phyloP scores from a whole-genome alignment of 2,329 filamentous ascomycete genomes.

The Massarina eburnea region DNA sequence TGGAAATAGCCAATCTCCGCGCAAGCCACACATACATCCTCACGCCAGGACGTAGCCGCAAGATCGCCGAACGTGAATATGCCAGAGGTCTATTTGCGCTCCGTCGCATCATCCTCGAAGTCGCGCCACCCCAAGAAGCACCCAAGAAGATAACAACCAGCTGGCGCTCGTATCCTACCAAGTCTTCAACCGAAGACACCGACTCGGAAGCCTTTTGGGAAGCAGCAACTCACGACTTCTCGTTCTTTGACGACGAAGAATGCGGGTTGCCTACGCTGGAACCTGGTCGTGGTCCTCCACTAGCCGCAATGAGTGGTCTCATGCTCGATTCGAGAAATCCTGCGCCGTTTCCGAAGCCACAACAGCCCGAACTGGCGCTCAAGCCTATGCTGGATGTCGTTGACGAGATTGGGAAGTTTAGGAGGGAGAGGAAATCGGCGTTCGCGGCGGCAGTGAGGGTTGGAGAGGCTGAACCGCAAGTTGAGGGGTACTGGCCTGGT shows the following conservation, averaged over 20 bases:
- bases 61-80: conserved; percentile 51
- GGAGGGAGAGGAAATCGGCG: conserved; percentile 54
- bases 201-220: conserved; percentile 63
- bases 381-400: conserved; percentile 51
- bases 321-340: conserved; percentile 27
- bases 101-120: conserved; percentile 58
- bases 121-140: conserved; percentile 25
- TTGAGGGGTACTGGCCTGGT: conserved; percentile 63
- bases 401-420: conserved; percentile 56
- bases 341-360: conserved; percentile 11
- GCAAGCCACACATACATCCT: conserved; percentile 60
- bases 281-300: conserved; percentile 47
- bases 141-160: conserved; percentile 45
- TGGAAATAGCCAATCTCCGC: conserved; percentile 54
- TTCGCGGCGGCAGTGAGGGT: conserved; percentile 44
- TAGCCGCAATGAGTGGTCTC: conserved; percentile 50
- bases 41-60: conserved; percentile 57
- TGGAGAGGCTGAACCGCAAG: conserved; percentile 35
- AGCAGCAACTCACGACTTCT: conserved; percentile 62
- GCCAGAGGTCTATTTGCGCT: conserved; percentile 58
- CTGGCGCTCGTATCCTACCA: conserved; percentile 49
- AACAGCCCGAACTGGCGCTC: conserved; percentile 6
- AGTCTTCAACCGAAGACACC: conserved; percentile 60
- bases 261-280: conserved; percentile 53
- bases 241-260: conserved; percentile 62